Conservation (phyloP, 495 filamentous ascomycete species). For the Penicillium cinerascens region DNA sequence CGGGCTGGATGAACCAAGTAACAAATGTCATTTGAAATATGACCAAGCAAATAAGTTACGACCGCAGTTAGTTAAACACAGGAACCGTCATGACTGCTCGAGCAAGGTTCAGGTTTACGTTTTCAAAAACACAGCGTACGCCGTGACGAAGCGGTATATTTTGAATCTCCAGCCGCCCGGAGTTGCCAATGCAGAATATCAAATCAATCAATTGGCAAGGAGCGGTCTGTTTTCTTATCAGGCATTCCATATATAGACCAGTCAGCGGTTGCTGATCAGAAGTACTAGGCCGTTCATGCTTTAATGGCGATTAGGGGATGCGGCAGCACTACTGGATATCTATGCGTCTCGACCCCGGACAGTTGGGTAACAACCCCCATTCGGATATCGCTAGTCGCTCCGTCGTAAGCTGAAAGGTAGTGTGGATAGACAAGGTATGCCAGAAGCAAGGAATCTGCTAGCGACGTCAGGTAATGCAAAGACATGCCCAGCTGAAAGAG, state of each 20-base stretch:
- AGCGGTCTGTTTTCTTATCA: constrained; percentile 4
- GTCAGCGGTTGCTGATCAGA: constrained; percentile 3
- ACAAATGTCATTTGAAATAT: background rate
- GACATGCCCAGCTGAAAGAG: constrained; percentile 8
- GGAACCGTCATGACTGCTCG: background rate
- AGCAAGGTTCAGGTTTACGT: background rate
- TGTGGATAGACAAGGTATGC: constrained; percentile 2
- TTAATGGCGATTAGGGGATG: constrained; percentile 1
- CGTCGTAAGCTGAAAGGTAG: background rate
- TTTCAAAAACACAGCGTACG: background rate
- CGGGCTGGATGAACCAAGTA: background rate
- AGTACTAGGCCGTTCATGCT: background rate
- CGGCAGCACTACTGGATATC: constrained; percentile 8
- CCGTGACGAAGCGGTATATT: constrained; percentile 1
- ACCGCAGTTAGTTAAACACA: background rate
- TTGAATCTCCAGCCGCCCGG: background rate
- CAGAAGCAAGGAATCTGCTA: constrained; percentile 13
- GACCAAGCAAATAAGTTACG: background rate
- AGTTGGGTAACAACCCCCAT: constrained; percentile 4
- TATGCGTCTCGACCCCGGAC: background rate
- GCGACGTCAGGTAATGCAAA: constrained; percentile 1
- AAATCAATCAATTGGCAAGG: constrained; percentile 5
- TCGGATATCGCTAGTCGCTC: background rate
- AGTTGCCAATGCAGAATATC: background rate
- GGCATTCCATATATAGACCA: constrained; percentile 5